Base-by-base conservation (phyloP, 257 asterid species). In the Lycium barbarum region DNA sequence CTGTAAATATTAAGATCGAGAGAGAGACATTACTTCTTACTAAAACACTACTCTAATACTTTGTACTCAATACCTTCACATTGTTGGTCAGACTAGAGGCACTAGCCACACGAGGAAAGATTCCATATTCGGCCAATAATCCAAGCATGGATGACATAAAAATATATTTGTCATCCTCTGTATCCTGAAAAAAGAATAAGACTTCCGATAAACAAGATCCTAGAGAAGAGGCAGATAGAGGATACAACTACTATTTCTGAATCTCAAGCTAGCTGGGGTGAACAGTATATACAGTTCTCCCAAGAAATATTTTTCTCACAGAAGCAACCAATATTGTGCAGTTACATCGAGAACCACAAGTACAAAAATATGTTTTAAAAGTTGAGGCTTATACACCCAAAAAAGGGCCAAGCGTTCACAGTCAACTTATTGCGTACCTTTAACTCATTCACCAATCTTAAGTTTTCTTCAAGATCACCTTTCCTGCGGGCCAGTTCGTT, bases 381-480 rank as follows among this genome's bases (percentile, higher is more conserved):
- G 20, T 53, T 76, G 81, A 78, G 62, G 65, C 82, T 78, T 53
- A 53, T 78, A 78, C 20, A 53, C 65, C 82, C 47, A 78, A 78
- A 54, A 76, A 33, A 53, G 65, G 22, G 3, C 3, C 66, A 78
- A 35, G 45, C 14, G 33, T 26, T 53, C 82, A 53, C 49, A 53
- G 47, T 78, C 49, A 8, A 53, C 59, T 84, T 65, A 74, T 74
- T 38, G 58, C 86, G 88, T 88, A 97, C 99, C 98, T 94, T 97
- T 89, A 97, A 88, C 87, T 97, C 98, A 83, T 88, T 93, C 83
- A 93, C 91, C 92, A 97, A 90, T 90, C 93, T 95, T 68, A 97
- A 86, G 86, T 97, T 95, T 85, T 93, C 96, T 94, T 97, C 98
- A 85, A 97, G 97, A 76, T 95, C 98, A 38, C 95, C 96, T 90